Base-by-base conservation (phyloP, 176 grass and related monocot species). In the Lolium perenne region DNA sequence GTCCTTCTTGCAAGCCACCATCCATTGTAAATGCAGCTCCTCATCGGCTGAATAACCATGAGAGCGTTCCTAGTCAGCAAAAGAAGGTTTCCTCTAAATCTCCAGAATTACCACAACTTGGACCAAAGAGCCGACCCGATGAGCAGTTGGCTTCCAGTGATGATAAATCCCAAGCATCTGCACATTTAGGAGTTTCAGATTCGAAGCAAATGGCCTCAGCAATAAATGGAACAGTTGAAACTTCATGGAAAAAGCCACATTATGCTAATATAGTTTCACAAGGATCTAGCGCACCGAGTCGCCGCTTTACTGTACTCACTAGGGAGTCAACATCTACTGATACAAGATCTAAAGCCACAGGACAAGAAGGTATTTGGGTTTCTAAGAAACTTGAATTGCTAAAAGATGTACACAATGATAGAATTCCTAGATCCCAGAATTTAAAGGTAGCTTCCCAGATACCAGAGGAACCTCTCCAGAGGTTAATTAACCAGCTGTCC, bases 291-390 rank as follows among this genome's bases (percentile, higher is more conserved):
- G 83, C 21, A 45, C 35, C 83, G 62, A 46, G 5, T 77, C 83
- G 79, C 12, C 79, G 83, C 49, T 86, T 90, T 86, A 90, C 88
- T 86, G 71, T 90, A 62, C 88, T 90, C 64, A 71, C 79, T 32
- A 86, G 88, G 63, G 75, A 21, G 21, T 51, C 18, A 17, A 22
- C 66, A 80, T 74, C 87, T 79, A 84, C 46, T 80, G 87, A 79
- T 73, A 46, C 65, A 45, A 59, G 45, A 21, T 41, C 79, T 82
- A 90, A 90, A 86, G 62, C 63, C 77, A 78, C 64, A 29, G 84
- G 72, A 72, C 88, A 86, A 78, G 55, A 72, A 11, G 53, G n/a
- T 62, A 55, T 23, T 46, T 56, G 35, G 64, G 72, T 59, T 64
- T 72, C 79, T 55, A 64, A 68, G 68, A 86, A 78, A 54, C 17